A percentile compares a stretch with the other conserved stretches of the same genome.
These are phyloP conservation scores for Lactifluus echinatus DNA, from an alignment of 768 basidiomycete genomes.

Conservation along the genomic window DNA sequence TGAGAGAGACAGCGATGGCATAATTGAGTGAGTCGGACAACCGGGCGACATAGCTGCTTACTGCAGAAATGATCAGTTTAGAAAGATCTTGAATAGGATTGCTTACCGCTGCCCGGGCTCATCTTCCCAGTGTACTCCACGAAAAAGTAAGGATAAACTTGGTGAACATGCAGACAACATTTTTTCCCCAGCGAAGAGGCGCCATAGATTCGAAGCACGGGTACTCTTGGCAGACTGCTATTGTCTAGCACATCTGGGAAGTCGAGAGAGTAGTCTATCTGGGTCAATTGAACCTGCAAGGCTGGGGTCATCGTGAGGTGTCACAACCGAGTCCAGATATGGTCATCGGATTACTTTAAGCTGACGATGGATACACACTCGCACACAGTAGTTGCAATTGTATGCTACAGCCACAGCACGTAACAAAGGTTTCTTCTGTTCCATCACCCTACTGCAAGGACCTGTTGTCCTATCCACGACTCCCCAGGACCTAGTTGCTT, in stretches of 20 bases:
- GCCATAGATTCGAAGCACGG: constrained; percentile 83
- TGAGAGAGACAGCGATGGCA: constrained; percentile 75
- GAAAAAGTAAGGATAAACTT: constrained; percentile 91
- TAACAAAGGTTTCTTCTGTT: neutral
- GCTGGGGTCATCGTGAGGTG: too few relatives aligned
- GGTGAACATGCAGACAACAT: constrained; percentile 85
- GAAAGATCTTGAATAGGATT: constrained; percentile 1
- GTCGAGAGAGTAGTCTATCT: constrained; percentile 57
- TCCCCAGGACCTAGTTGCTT: constrained; percentile 51
- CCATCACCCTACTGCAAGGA: constrained; percentile 38
- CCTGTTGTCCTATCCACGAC: constrained; percentile 73
- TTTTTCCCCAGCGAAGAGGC: constrained; percentile 66
- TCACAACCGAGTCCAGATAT: neutral
- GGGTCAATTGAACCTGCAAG: constrained; percentile 38
- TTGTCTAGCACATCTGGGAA: constrained; percentile 60
- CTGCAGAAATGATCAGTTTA: constrained; percentile 31
- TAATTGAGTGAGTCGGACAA: constrained; percentile 74
- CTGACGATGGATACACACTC: too few relatives aligned
- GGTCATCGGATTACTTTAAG: neutral
- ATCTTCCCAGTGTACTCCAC: constrained; percentile 71
- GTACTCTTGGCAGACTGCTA: constrained; percentile 49
- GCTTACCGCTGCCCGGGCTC: constrained; percentile 53
- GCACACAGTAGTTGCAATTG: neutral
- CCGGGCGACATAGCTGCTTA: constrained; percentile 60
- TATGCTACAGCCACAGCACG: neutral